phyloP scores from a whole-genome alignment of 306 rosid genomes.

The Quercus wislizeni region DNA sequence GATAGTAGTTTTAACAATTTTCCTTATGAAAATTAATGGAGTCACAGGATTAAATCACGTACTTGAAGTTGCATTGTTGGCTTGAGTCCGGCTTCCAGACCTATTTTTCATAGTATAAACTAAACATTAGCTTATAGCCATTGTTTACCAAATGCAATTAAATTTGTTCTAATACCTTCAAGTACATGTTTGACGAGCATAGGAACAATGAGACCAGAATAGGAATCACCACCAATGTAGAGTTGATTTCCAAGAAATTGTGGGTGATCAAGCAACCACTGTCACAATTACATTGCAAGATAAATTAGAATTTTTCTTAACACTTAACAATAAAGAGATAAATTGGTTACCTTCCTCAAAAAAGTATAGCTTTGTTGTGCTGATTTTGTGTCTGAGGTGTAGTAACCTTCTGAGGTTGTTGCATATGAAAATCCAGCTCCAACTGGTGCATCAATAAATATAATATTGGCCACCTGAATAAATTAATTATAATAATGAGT shows the following conservation, averaged over 20 bases:
- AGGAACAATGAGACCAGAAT: conserved; percentile 22
- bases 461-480: conserved; percentile 20
- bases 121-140: neutral
- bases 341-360: conserved; percentile 18
- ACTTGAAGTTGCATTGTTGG: conserved; percentile 29
- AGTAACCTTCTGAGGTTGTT: neutral
- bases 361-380: conserved; percentile 11
- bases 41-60: neutral
- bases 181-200: conserved; percentile 2
- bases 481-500: neutral
- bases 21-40: neutral
- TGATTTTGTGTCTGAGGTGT: conserved; percentile 16
- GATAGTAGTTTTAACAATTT: too few species aligned
- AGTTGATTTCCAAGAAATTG: conserved; percentile 17
- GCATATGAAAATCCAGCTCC: conserved; percentile 33
- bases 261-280: conserved; percentile 20
- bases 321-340: neutral
- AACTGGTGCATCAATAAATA: conserved; percentile 31
- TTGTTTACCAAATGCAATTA: neutral
- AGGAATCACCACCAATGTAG: conserved; percentile 25
- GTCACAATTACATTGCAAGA: neutral
- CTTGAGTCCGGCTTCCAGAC: conserved; percentile 10
- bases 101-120: neutral
- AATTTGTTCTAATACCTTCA: neutral
- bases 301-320: too few species aligned